A percentile compares a stretch with the other conserved stretches of the same genome.
Evolutionary conservation across 805 yeast genomes (phyloP).

Genomic region (Starmerella lactis-condensi): DNA sequence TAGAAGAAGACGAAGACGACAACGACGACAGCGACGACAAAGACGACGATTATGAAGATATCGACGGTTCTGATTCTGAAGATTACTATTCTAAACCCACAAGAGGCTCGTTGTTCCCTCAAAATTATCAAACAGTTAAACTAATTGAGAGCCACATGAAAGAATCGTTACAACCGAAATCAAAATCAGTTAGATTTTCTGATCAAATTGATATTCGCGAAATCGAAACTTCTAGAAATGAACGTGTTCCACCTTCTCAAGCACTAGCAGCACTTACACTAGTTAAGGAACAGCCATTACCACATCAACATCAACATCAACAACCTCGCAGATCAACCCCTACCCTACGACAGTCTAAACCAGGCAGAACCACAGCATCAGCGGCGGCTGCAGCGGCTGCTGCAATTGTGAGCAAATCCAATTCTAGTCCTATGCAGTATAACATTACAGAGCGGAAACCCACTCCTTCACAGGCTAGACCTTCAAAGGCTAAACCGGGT

Average conservation of each 20-base stretch:
- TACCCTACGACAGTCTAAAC: too few relatives aligned
- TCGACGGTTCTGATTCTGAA: too few relatives aligned
- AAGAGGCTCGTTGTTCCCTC: conserved; percentile 23
- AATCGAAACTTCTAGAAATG: conserved; percentile 15
- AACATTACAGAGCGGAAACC: not conserved
- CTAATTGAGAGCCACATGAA: conserved; percentile 9
- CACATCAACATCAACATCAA: too few relatives aligned
- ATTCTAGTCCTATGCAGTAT: too few relatives aligned
- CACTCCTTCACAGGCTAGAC: not conserved
- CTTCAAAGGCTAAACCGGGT: not conserved
- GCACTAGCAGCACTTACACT: too few relatives aligned
- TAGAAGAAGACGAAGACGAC: conserved; percentile 35
- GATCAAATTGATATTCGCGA: conserved; percentile 16
- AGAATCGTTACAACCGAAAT: not conserved
- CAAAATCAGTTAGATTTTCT: conserved; percentile 6
- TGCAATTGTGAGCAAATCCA: too few relatives aligned
- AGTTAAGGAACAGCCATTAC: too few relatives aligned
- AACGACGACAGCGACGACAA: conserved; percentile 12
- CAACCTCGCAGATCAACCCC: too few relatives aligned
- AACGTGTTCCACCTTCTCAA: too few relatives aligned
- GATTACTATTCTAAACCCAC: conserved; percentile 22
- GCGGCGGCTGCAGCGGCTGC: too few relatives aligned
- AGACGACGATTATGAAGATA: too few relatives aligned
- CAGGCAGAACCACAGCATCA: too few relatives aligned
- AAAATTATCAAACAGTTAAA: conserved; percentile 9